These are phyloP conservation scores for Nakazawaea wickerhamii DNA, from an alignment of 805 yeast genomes.

Conservation along the genomic window DNA sequence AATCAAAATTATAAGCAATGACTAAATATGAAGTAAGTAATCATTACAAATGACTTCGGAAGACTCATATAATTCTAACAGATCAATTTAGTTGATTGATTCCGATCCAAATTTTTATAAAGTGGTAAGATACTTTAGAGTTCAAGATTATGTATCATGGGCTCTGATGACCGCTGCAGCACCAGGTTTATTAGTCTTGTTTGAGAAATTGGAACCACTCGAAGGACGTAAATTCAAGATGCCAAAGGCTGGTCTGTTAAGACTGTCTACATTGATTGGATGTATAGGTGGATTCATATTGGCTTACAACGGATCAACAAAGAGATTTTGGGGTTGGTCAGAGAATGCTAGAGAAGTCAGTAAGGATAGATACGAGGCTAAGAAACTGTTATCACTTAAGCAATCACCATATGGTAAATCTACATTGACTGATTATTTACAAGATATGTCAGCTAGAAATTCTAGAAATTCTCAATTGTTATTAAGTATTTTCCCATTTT, in stretches of 20 bases:
- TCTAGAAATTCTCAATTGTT: slow-evolving; percentile 63
- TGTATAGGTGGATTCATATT: slow-evolving; percentile 66
- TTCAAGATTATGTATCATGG: slow-evolving; percentile 54
- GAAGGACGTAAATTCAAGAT: slow-evolving; percentile 39
- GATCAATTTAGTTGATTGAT: slow-evolving; percentile 49
- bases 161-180: slow-evolving; percentile 42
- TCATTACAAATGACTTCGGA: background rate
- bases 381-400: slow-evolving; percentile 58
- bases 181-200: slow-evolving; percentile 39
- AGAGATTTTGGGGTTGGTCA: slow-evolving; percentile 71
- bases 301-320: slow-evolving; percentile 61
- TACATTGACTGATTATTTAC: slow-evolving; percentile 59
- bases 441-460: slow-evolving; percentile 71
- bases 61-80: background rate
- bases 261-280: slow-evolving; percentile 61
- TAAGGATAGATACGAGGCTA: slow-evolving; percentile 70
- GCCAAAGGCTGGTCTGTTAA: slow-evolving; percentile 49
- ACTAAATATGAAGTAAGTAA: slow-evolving; percentile 6
- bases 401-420: slow-evolving; percentile 65
- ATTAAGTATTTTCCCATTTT: slow-evolving; percentile 69
- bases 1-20: background rate
- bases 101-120: slow-evolving; percentile 71
- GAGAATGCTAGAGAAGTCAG: slow-evolving; percentile 69
- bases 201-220: slow-evolving; percentile 44
- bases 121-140: slow-evolving; percentile 69